These are phyloP conservation scores for Candida xiaguanensis DNA, from an alignment of 805 yeast species.

Conservation along the genomic window DNA sequence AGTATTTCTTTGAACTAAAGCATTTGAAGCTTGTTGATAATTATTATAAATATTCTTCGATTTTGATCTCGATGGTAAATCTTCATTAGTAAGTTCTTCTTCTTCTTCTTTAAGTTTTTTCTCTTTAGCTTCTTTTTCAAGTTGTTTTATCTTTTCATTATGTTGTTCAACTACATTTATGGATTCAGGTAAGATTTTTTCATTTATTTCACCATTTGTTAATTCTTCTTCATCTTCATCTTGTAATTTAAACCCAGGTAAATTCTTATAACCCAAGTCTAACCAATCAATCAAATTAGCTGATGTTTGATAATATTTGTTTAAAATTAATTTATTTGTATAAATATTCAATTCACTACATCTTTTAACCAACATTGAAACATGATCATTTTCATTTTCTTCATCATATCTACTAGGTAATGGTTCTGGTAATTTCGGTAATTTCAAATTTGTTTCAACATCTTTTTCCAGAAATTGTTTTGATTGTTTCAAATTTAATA, in stretches of 20 bases:
- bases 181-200: conserved; percentile 18
- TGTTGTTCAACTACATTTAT: conserved; percentile 19
- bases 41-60: conserved; percentile 31
- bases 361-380: conserved; percentile 17
- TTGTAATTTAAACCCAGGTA: conserved; percentile 28
- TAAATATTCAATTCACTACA: conserved; percentile 27
- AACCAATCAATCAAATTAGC: conserved; percentile 28
- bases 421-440: conserved; percentile 34
- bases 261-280: conserved; percentile 18
- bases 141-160: conserved; percentile 8
- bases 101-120: background rate
- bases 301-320: conserved; percentile 23
- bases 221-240: conserved; percentile 8
- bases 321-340: conserved; percentile 20
- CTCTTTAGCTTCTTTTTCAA: conserved; percentile 9
- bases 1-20: background rate
- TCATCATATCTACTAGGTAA: conserved; percentile 13
- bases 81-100: conserved; percentile 5
- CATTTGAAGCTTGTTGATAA: conserved; percentile 22
- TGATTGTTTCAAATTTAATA: conserved; percentile 9
- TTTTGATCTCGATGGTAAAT: conserved; percentile 18
- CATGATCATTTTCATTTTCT: conserved; percentile 9
- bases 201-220: conserved; percentile 18
- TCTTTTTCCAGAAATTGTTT: background rate
- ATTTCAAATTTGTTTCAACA: conserved; percentile 7